Conservation (phyloP, 208 protist genomes). For the Novymonas esmeraldas region DNA sequence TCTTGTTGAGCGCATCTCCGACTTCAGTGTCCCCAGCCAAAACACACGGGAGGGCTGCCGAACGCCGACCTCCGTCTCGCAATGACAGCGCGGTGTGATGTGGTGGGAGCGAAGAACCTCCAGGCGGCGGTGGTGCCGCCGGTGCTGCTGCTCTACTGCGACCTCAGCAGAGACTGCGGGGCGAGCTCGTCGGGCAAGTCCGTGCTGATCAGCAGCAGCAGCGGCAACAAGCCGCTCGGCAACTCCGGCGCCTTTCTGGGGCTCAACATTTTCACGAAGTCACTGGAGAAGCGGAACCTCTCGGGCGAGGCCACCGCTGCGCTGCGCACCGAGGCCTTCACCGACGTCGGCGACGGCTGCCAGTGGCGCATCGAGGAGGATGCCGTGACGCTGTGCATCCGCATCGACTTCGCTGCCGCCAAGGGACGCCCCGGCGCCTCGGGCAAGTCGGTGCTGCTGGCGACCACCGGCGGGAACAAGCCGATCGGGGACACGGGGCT, state of each 20-base stretch:
- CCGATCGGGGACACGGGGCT: conserved; percentile 66
- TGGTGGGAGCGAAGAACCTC: conserved; percentile 70
- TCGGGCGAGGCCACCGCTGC: conserved; percentile 23
- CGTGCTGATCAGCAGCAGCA: conserved; percentile 65
- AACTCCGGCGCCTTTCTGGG: conserved; percentile 69
- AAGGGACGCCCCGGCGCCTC: conserved; percentile 47
- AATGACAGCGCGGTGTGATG: conserved; percentile 11
- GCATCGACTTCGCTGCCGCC: conserved; percentile 57
- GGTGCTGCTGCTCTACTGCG: conserved; percentile 59
- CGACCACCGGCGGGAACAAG: conserved; percentile 73
- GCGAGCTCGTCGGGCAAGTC: conserved; percentile 68
- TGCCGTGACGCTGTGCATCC: conserved; percentile 53
- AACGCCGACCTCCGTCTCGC: too few species aligned
- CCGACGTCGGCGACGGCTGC: conserved; percentile 48
- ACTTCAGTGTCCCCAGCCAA: too few species aligned
- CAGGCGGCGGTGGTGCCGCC: conserved; percentile 24
- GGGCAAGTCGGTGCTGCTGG: conserved; percentile 74
- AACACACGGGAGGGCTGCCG: too few species aligned
- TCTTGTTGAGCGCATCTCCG: too few species aligned
- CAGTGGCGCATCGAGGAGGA: conserved; percentile 62
- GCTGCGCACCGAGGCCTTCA: conserved; percentile 37
- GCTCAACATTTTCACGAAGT: conserved; percentile 82
- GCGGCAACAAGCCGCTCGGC: conserved; percentile 82
- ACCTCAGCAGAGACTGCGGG: conserved; percentile 67
- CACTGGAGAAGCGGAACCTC: conserved; percentile 40